Base-by-base conservation (phyloP, 495 filamentous ascomycete species). In the Parmelia sp. region DNA sequence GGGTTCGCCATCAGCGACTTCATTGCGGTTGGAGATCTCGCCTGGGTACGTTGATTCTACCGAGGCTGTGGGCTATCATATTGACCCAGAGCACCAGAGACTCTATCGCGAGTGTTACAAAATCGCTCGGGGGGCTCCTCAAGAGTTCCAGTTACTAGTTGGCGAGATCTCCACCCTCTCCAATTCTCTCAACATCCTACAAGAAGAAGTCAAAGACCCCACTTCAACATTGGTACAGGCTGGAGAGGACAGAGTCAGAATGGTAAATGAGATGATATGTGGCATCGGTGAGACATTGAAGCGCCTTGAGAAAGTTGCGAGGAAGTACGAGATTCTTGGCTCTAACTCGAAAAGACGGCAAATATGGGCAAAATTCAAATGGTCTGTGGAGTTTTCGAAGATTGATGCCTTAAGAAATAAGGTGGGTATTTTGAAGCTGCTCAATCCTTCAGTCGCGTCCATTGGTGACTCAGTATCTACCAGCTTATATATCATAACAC, bases 231-330 rank as follows among this genome's bases (percentile, higher is more conserved):
- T 73, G 15, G 31, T 66, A 44, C 65, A 57, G 17, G 56, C 70
- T 15, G 73, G 73, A 11, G 39, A 65, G 10, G 66, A 70, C 35
- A 57, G 73, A 14, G 40, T 71, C 10, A 39, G 65, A n/a, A 70
- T 75, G 70, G 62, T 73, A 36, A 70, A 68, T 3, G 60, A 72
- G 6, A 68, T 72, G 60, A 55, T 75, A 1, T 36, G 7, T 4
- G 42, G 62, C 14, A 66, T 74, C 4, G 35, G 64, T 17, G 63
- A 61, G 11, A 75, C 73, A 1, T 60, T 73, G 59, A 65, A 59
- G 12, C 61, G 68, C 17, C 40, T 75, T 57, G 47, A 69, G 19
- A 68, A 69, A 45, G 19, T 66, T 36, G 64, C 65, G 11, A 56
- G 53, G 27, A 74, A 73, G 27, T 73, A 73, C 12, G 68, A 67